phyloP scores from a whole-genome alignment of 73 alveolate genomes.

The Tetrahymena borealis region DNA sequence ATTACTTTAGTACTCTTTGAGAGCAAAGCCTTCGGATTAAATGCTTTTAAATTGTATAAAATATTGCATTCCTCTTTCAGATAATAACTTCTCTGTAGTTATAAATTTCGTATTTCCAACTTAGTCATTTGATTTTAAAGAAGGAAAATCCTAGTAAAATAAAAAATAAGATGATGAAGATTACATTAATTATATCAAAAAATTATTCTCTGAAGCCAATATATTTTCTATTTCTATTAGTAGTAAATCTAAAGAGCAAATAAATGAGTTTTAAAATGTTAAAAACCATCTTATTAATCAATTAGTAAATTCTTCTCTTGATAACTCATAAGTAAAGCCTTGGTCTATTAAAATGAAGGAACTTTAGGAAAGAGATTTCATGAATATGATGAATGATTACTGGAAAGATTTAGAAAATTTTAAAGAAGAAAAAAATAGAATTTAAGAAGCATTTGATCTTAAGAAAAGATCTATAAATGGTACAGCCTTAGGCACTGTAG shows the following conservation, averaged over 20 bases:
- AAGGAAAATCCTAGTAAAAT: not conserved
- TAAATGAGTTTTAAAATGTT: not conserved
- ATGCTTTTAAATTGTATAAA: not conserved
- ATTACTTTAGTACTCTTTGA: not conserved
- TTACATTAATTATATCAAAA: not conserved
- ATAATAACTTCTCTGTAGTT: not conserved
- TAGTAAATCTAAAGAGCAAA: not conserved
- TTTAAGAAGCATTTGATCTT: not conserved
- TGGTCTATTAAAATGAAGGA: not conserved
- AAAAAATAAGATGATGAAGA: not conserved
- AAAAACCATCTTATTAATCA: not conserved
- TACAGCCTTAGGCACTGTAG: not conserved
- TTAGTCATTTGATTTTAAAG: not conserved
- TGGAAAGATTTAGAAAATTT: not conserved
- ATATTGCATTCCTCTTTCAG: not conserved
- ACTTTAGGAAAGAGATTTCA: not conserved
- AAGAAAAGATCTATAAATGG: not conserved
- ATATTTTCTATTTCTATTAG: not conserved
- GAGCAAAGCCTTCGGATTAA: not conserved
- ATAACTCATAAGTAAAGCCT: not conserved
- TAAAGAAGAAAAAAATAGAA: not conserved
- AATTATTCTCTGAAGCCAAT: not conserved
- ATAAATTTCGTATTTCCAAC: not conserved
- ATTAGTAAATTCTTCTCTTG: not conserved
- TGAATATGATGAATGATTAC: not conserved